Conservation (phyloP, 2,329 filamentous ascomycete genomes). For the Xylariaceae sp. region DNA sequence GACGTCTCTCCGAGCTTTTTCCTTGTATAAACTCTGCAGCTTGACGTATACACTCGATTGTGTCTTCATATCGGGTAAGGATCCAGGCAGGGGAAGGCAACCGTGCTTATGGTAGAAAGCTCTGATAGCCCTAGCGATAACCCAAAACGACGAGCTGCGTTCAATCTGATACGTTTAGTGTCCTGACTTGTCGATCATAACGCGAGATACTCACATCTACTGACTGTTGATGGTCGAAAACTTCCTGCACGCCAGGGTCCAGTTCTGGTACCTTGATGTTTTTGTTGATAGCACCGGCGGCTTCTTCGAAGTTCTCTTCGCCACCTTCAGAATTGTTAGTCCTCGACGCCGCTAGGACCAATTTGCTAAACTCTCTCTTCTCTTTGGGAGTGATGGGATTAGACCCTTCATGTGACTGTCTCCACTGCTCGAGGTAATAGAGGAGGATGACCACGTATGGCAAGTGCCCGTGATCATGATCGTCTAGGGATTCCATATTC, state of each 20-base stretch:
- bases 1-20: conserved; percentile 74
- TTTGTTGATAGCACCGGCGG: conserved; percentile 80
- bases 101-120: conserved; percentile 70
- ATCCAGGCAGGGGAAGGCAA: conserved; percentile 77
- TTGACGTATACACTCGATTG: conserved; percentile 84
- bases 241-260: conserved; percentile 65
- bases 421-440: conserved; percentile 80
- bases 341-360: conserved; percentile 64
- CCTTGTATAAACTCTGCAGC: conserved; percentile 89
- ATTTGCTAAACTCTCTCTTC: conserved; percentile 75
- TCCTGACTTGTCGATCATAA: conserved; percentile 7
- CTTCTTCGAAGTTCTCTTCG: conserved; percentile 97
- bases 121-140: conserved; percentile 76
- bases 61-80: conserved; percentile 96
- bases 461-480: conserved; percentile 85
- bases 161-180: conserved; percentile 35
- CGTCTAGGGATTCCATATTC: conserved; percentile 64
- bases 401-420: conserved; percentile 60
- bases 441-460: conserved; percentile 82
- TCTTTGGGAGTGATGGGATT: conserved; percentile 74
- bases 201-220: conserved; percentile 50
- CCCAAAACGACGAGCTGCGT: conserved; percentile 69
- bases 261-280: conserved; percentile 68
- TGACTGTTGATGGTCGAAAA: conserved; percentile 64
- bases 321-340: conserved; percentile 75